Evolutionary conservation across 768 basidiomycete genomes (phyloP), one percentile per base, ranked within the genome.

Genomic region (Suillus bovinus): DNA sequence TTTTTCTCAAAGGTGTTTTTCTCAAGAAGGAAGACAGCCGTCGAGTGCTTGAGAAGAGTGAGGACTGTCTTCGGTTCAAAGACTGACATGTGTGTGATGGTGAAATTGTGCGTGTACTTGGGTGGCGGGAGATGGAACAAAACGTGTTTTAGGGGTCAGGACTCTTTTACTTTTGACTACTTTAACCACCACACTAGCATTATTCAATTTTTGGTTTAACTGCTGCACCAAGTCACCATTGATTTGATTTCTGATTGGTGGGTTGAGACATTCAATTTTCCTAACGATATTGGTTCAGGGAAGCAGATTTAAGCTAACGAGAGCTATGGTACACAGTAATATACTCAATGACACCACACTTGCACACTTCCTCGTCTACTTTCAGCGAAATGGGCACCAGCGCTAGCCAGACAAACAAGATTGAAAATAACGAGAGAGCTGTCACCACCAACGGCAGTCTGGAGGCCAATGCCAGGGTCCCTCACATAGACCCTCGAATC

Each of bases 281-380:
- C 24, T 4, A 47, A 24, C 46, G 8, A 27, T 47, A 47, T 27
- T 47, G 14, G 16, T 27, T 47, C 46, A 47, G 24, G 46, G 44
- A 46, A 46, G 17, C 17, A 42, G n/a, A 44, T 5, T 20, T 2
- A 2, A 4, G 1, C 13, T 42, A 14, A 16, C 22, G 29, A 8
- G 27, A 20, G 55, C 66, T 63, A 36, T 68, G 75, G 74, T 69
- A 63, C 52, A 47, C 46, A 20, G 41, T 44, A 67, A 76, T 67
- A 72, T 66, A 75, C 62, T 62, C 20, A n/a, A 79, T 81, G 81
- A 61, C 69, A 83, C 79, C 84, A 62, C 50, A 39, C 31, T 69
- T 82, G 46, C 46, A 47, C 24, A 14, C 24, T 4, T 3, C 14
- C 14, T 27, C 24, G 46, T 27, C 22, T 47, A 6, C 46, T 24